phyloP scores from a whole-genome alignment of 2,329 filamentous ascomycete species.

The Aspergillus amoenus region DNA sequence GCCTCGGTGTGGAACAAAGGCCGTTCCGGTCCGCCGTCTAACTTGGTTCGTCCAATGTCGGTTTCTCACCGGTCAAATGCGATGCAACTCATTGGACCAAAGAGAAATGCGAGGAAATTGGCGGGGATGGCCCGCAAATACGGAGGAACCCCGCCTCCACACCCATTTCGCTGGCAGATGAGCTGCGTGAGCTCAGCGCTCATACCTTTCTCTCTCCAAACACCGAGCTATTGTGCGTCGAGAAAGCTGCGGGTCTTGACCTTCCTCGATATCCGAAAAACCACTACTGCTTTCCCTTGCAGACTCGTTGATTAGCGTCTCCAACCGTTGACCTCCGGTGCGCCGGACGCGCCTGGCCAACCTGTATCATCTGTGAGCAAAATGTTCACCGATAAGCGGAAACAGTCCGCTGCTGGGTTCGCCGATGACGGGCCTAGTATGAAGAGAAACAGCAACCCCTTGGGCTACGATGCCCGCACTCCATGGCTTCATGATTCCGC shows the following conservation, averaged over 20 bases:
- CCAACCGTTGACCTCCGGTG: neutral
- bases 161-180: conserved; percentile 2
- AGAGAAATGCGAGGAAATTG: neutral
- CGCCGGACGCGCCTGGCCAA: conserved; percentile 9
- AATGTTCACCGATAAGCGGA: conserved; percentile 29
- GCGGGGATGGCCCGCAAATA: conserved; percentile 23
- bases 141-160: conserved; percentile 14
- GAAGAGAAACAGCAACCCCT: conserved; percentile 24
- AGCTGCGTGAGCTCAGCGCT: neutral
- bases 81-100: neutral
- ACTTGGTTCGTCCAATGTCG: neutral
- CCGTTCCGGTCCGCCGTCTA: neutral
- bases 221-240: neutral
- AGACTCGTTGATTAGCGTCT: neutral
- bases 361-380: conserved; percentile 14
- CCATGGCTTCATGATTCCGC: conserved; percentile 33
- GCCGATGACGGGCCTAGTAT: conserved; percentile 16
- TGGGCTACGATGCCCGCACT: conserved; percentile 30
- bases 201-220: neutral
- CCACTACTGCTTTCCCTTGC: neutral
- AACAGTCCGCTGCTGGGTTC: conserved; percentile 22
- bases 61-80: neutral
- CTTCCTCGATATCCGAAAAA: conserved; percentile 19
- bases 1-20: neutral
- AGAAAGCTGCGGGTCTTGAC: conserved; percentile 25